phyloP scores from a whole-genome alignment of 1,284 basidiomycete genomes.

The Hypsizygus ulmarius region DNA sequence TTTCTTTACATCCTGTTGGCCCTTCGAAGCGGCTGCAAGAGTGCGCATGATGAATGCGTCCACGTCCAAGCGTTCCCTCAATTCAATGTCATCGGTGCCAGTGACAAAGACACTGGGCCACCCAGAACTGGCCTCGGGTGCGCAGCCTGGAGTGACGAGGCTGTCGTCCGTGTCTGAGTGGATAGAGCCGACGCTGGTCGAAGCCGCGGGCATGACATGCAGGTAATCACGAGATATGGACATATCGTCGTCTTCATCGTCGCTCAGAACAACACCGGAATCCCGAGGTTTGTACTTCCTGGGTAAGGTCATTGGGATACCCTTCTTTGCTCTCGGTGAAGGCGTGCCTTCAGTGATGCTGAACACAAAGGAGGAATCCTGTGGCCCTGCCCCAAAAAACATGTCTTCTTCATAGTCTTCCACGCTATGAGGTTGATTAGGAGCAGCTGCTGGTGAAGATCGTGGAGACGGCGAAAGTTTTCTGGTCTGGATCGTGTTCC shows the following conservation, averaged over 20 bases:
- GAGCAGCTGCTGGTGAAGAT: constrained; percentile 42
- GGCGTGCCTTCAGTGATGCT: constrained; percentile 55
- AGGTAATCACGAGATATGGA: constrained; percentile 32
- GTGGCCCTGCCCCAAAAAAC: constrained; percentile 48
- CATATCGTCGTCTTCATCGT: constrained; percentile 49
- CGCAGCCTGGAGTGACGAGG: constrained; percentile 64
- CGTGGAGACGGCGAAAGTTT: constrained; percentile 42
- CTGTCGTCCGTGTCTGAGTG: constrained; percentile 57
- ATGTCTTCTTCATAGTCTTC: constrained; percentile 56
- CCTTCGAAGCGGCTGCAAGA: constrained; percentile 56
- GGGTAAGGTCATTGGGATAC: constrained; percentile 36
- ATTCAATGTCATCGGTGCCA: constrained; percentile 36
- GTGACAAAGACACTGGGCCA: constrained; percentile 58
- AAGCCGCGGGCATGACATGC: constrained; percentile 49
- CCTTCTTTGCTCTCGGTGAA: constrained; percentile 50
- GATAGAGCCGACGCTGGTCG: constrained; percentile 59
- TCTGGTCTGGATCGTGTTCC: constrained; percentile 44
- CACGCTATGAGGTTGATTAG: constrained; percentile 23
- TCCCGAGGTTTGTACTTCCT: constrained; percentile 73
- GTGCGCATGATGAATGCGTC: constrained; percentile 72
- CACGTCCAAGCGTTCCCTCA: constrained; percentile 43
- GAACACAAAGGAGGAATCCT: constrained; percentile 52
- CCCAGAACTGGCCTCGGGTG: constrained; percentile 50
- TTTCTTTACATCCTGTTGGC: constrained; percentile 48
- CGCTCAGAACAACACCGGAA: constrained; percentile 59